phyloP scores from a whole-genome alignment of 129 eudicot species.

The Ambrosia artemisiifolia region DNA sequence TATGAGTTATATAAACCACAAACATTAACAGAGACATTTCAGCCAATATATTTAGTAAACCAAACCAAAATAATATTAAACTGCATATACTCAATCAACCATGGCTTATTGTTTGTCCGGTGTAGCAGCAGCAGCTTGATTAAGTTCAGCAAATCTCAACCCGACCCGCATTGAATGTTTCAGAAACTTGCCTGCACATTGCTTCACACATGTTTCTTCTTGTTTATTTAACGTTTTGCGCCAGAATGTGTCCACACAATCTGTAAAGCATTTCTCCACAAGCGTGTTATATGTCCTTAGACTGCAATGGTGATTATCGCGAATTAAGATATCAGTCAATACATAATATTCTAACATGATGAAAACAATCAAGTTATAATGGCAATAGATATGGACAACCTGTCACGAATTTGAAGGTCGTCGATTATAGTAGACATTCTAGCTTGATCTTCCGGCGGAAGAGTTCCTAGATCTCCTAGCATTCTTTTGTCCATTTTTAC shows the following conservation, averaged over 20 bases:
- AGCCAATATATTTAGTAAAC: constrained; percentile 8
- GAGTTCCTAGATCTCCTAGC: constrained; percentile 61
- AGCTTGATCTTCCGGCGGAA: constrained; percentile 58
- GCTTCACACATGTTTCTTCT: constrained; percentile 78
- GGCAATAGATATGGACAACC: constrained; percentile 29
- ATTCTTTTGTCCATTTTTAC: constrained; percentile 67
- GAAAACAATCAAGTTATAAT: too few relatives aligned
- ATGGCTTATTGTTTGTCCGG: constrained; percentile 30
- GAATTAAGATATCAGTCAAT: background rate
- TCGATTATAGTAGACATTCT: constrained; percentile 77
- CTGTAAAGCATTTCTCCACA: constrained; percentile 88
- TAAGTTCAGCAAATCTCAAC: constrained; percentile 81
- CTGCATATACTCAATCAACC: background rate
- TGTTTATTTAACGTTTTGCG: constrained; percentile 78
- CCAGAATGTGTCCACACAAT: constrained; percentile 67
- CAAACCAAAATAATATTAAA: constrained; percentile 12
- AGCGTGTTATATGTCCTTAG: constrained; percentile 76
- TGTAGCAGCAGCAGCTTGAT: constrained; percentile 79
- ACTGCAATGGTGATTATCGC: constrained; percentile 38
- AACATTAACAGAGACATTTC: too few relatives aligned
- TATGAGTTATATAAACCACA: too few relatives aligned
- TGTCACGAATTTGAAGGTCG: constrained; percentile 89
- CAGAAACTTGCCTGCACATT: constrained; percentile 89
- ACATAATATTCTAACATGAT: too few relatives aligned
- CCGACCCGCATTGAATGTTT: constrained; percentile 95